Evolutionary conservation across 2,329 filamentous ascomycete species (phyloP), one percentile per base, ranked within the genome.

Genomic region (Oidium heveae): DNA sequence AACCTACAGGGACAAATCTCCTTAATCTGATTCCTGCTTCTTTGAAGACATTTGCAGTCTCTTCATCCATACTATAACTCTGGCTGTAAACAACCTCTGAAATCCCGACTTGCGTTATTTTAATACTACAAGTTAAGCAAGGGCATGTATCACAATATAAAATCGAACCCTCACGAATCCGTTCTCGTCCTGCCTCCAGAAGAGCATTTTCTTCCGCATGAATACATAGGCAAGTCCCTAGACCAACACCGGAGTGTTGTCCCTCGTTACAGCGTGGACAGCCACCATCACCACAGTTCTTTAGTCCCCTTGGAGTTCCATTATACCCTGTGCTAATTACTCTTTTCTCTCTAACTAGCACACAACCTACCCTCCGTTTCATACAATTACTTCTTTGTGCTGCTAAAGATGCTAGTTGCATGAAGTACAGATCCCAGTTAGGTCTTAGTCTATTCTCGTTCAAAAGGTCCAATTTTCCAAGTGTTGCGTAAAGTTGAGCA

Each of bases 191-290:
- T 20, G 91, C 91, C 71, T 98, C 91, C 10, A 98, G 73, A 56
- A 98, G 73, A 1, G 91, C 91, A 66, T 98, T 98, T 69, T 98
- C 91, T 70, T 98, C 91, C 0, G 91, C 91, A 66, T 98, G 91
- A n/a, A 98, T 77, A 66, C 91, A 98, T 52, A 96, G 74, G 64
- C 91, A 98, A 6, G 89, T 94, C 4, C 81, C 79, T 20, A 98
- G 74, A 0, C 77, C 80, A 49, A 80, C 74, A 24, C 91, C 91
- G 46, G 73, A 73, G 33, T 75, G 74, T 55, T 77, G 74, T 6
- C 79, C 83, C 54, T 76, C 75, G 67, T 98, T 96, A 68, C 91
- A 98, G 52, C 91, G 76, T 12, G 72, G 70, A 72, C 91, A 98
- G 52, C 91, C 91, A 60, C 91, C 91, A 63, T 94, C 85, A 61